These are phyloP conservation scores for Ophiostoma novo-ulmi DNA, from an alignment of 2,329 filamentous ascomycete genomes.

Conservation along the genomic window DNA sequence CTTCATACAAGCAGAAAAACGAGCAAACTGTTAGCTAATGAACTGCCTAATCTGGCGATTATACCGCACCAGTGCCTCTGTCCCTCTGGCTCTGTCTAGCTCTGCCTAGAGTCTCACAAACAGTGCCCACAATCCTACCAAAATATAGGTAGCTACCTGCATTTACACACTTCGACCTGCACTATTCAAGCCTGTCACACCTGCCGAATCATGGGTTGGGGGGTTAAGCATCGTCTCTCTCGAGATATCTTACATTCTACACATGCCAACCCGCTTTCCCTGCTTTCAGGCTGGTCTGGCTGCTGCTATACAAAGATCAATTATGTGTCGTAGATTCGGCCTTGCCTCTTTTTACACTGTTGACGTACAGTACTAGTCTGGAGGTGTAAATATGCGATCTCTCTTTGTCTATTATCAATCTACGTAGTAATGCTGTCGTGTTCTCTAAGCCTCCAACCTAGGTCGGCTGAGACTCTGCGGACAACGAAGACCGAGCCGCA, in stretches of 20 bases:
- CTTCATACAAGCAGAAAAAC: background rate
- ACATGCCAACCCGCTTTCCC: background rate
- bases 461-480: background rate
- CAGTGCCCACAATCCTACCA: background rate
- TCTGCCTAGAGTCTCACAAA: background rate
- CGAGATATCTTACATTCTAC: background rate
- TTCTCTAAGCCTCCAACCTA: background rate
- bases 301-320: background rate
- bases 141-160: background rate
- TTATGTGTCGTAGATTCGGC: background rate
- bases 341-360: background rate
- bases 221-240: background rate
- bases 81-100: too few relatives aligned
- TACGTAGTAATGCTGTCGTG: background rate
- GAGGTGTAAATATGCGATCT: background rate
- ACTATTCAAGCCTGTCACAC: background rate
- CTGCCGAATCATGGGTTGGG: background rate
- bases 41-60: constrained; percentile 2
- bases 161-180: background rate
- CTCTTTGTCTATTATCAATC: background rate
- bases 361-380: background rate
- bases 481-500: background rate
- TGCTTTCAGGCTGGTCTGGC: background rate
- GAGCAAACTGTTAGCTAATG: constrained; percentile 15
- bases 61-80: background rate